Percentiles rank a stretch among this genome's conserved stretches.
Evolutionary conservation across 2,329 filamentous ascomycete species (phyloP).

Genomic region (Achaetomium macrosporum): DNA sequence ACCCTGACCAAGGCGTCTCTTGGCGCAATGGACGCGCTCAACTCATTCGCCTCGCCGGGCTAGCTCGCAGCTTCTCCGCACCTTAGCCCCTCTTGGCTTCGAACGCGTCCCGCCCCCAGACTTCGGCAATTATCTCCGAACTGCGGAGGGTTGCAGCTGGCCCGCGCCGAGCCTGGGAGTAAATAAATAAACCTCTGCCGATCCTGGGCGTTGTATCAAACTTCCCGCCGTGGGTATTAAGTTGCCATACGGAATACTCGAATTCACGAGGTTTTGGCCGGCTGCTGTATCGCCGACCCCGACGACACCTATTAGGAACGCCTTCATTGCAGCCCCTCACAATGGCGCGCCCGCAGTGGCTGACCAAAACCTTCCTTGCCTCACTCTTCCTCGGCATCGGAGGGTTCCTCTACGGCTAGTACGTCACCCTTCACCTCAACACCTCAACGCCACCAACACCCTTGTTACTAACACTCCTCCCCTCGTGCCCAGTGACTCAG

Average conservation of each 20-base stretch:
- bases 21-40: not conserved
- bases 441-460: too few species aligned
- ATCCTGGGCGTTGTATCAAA: not conserved
- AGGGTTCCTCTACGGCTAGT: slow-evolving; percentile 38
- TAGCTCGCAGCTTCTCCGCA: slow-evolving; percentile 10
- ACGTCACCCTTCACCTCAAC: slow-evolving; percentile 12
- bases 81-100: slow-evolving; percentile 5
- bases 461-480: not conserved
- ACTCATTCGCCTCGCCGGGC: not conserved
- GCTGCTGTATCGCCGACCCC: too few species aligned
- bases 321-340: not conserved
- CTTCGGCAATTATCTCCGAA: slow-evolving; percentile 7
- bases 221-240: not conserved
- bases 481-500: slow-evolving; percentile 31
- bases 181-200: not conserved
- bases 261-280: too few species aligned
- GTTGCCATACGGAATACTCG: too few species aligned
- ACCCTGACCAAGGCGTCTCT: too few species aligned
- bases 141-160: not conserved
- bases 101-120: not conserved
- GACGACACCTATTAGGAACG: too few species aligned
- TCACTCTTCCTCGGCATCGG: slow-evolving; percentile 36
- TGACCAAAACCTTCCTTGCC: slow-evolving; percentile 36
- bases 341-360: slow-evolving; percentile 18
- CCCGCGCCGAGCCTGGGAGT: not conserved